phyloP scores from a whole-genome alignment of 2,329 filamentous ascomycete species.

The Trichoderma sp. region DNA sequence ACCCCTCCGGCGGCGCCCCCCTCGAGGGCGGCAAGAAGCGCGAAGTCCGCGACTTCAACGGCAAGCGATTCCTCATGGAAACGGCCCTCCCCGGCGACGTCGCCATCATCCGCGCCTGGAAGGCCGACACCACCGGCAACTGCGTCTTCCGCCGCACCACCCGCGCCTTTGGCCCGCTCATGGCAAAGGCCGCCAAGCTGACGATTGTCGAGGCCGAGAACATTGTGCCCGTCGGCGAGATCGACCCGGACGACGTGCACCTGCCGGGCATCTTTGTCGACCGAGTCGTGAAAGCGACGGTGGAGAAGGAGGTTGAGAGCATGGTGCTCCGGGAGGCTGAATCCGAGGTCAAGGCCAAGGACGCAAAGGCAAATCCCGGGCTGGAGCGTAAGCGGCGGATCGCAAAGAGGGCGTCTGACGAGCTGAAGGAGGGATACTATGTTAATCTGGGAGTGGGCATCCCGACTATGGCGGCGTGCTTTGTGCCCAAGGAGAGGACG shows the following conservation, averaged over 20 bases:
- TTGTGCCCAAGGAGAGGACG: conserved; percentile 67
- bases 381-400: conserved; percentile 69
- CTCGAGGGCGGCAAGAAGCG: conserved; percentile 67
- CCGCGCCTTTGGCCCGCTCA: conserved; percentile 73
- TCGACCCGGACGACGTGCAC: conserved; percentile 75
- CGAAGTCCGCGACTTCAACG: conserved; percentile 74
- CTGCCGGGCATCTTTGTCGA: conserved; percentile 84
- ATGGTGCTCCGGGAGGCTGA: conserved; percentile 57
- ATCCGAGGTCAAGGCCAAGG: conserved; percentile 42
- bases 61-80: conserved; percentile 76
- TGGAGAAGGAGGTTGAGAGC: conserved; percentile 72
- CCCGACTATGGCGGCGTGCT: conserved; percentile 81
- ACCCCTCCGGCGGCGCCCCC: conserved; percentile 61
- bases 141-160: conserved; percentile 80
- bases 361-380: conserved; percentile 50
- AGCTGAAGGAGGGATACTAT: conserved; percentile 79
- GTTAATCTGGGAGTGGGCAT: conserved; percentile 85
- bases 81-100: conserved; percentile 75
- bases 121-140: conserved; percentile 76
- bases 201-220: conserved; percentile 86
- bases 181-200: conserved; percentile 78
- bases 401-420: conserved; percentile 75
- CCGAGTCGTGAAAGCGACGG: conserved; percentile 74
- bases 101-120: conserved; percentile 76
- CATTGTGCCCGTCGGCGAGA: conserved; percentile 74